phyloP scores from a whole-genome alignment of 345 rosid genomes.

The Hibiscus tridactylites region DNA sequence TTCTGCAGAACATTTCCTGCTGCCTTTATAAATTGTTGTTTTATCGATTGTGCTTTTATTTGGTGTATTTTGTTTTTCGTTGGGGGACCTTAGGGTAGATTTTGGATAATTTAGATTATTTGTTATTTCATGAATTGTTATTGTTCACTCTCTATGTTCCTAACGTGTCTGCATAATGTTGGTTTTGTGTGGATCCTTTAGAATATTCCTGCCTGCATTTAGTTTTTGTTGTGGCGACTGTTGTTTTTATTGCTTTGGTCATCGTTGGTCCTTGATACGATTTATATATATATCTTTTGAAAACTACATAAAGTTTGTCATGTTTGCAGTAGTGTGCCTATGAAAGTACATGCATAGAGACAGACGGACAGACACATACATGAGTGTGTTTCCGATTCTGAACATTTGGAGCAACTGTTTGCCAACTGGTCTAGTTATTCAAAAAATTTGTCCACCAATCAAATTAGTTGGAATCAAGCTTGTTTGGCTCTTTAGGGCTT shows the following conservation, averaged over 20 bases:
- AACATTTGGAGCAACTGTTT: neutral
- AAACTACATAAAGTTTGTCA: neutral
- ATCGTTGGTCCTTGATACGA: neutral
- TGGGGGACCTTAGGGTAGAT: neutral
- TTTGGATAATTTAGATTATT: neutral
- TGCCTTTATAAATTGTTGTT: neutral
- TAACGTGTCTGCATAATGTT: neutral
- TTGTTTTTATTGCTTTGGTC: neutral
- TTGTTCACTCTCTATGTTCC: neutral
- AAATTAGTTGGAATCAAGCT: neutral
- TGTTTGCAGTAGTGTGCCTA: neutral
- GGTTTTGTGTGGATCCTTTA: neutral
- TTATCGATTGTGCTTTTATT: neutral
- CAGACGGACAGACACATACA: neutral
- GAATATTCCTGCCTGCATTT: neutral
- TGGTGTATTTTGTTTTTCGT: neutral
- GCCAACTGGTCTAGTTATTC: neutral
- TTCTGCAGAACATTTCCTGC: neutral
- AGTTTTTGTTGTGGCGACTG: neutral
- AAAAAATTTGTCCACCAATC: neutral
- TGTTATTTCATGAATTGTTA: neutral
- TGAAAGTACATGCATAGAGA: neutral
- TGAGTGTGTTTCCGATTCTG: neutral
- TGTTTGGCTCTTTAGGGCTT: constrained; percentile 1
- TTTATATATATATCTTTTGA: neutral